phyloP scores from a whole-genome alignment of 331 rosid species.

The Quercus lobata region DNA sequence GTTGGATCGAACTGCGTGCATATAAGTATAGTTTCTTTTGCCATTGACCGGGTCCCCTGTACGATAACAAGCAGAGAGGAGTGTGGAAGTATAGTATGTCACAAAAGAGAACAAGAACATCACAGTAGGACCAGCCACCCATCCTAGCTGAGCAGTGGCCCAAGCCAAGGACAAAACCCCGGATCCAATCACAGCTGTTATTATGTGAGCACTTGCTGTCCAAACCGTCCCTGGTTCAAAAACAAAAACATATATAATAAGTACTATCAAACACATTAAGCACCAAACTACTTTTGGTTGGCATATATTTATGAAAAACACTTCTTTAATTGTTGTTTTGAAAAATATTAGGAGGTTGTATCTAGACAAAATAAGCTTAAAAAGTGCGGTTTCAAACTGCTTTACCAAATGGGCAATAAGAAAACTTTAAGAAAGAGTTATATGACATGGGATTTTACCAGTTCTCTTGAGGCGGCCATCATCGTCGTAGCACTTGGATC shows the following conservation, averaged over 20 bases:
- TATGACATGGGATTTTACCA: slow-evolving; percentile 30
- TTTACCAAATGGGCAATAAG: no score
- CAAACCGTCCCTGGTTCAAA: slow-evolving; percentile 49
- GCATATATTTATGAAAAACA: neutral
- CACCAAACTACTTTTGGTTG: neutral
- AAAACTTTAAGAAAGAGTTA: no score
- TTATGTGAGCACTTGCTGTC: slow-evolving; percentile 79
- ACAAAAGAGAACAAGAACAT: slow-evolving; percentile 60
- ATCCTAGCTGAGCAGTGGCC: slow-evolving; percentile 87
- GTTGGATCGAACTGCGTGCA: slow-evolving; percentile 59
- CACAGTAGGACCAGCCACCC: slow-evolving; percentile 66
- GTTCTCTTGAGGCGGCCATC: slow-evolving; percentile 86
- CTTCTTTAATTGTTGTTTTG: no score
- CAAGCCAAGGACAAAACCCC: slow-evolving; percentile 82
- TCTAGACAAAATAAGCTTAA: no score
- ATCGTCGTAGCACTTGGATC: slow-evolving; percentile 56
- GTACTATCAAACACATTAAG: neutral
- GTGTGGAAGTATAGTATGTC: slow-evolving; percentile 63
- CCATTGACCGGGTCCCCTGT: slow-evolving; percentile 54
- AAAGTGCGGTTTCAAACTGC: no score
- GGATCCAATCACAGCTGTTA: slow-evolving; percentile 84
- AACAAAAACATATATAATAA: neutral
- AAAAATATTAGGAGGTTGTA: no score
- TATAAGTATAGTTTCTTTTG: slow-evolving; percentile 71
- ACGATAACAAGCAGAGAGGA: slow-evolving; percentile 62